Conservation (phyloP, 2,329 filamentous ascomycete species). For the Fusarium dlaminii region DNA sequence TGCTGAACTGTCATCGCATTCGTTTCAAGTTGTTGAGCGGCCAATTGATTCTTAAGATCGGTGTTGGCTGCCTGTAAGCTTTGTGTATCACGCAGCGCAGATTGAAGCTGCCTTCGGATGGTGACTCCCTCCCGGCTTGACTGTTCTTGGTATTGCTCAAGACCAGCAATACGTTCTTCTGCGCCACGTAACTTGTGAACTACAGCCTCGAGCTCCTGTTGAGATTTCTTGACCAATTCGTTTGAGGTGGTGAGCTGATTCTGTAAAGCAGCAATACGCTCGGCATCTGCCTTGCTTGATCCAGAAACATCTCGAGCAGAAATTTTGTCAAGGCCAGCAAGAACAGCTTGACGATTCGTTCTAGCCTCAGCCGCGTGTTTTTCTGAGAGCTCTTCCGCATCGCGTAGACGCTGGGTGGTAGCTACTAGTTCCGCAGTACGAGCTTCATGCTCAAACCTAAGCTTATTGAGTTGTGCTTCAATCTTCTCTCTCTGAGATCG, state of each 20-base stretch:
- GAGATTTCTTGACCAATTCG: constrained; percentile 84
- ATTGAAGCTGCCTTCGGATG: constrained; percentile 89
- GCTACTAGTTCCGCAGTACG: constrained; percentile 80
- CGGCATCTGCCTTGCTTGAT: constrained; percentile 61
- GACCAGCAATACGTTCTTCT: constrained; percentile 94
- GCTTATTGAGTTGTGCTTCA: constrained; percentile 78
- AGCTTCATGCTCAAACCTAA: constrained; percentile 86
- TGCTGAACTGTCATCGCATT: constrained; percentile 94
- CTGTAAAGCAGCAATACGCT: constrained; percentile 79
- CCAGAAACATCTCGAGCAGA: constrained; percentile 62
- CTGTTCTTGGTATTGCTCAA: constrained; percentile 98
- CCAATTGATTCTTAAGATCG: constrained; percentile 83
- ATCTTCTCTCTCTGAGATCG: constrained; percentile 76
- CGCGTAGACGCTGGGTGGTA: constrained; percentile 76
- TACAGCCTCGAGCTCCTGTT: constrained; percentile 85
- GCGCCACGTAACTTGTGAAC: constrained; percentile 90
- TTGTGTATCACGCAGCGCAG: constrained; percentile 83
- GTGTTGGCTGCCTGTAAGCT: constrained; percentile 81
- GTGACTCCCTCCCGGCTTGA: constrained; percentile 91
- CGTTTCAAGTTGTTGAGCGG: constrained; percentile 89
- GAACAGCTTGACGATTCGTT: constrained; percentile 82
- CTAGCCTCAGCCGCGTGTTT: constrained; percentile 88
- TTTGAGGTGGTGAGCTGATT: constrained; percentile 83
- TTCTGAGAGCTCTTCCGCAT: constrained; percentile 88
- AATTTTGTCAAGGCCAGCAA: constrained; percentile 83